These are phyloP conservation scores for Calonectria naviculata DNA, from an alignment of 2,329 filamentous ascomycete genomes.

Conservation along the genomic window DNA sequence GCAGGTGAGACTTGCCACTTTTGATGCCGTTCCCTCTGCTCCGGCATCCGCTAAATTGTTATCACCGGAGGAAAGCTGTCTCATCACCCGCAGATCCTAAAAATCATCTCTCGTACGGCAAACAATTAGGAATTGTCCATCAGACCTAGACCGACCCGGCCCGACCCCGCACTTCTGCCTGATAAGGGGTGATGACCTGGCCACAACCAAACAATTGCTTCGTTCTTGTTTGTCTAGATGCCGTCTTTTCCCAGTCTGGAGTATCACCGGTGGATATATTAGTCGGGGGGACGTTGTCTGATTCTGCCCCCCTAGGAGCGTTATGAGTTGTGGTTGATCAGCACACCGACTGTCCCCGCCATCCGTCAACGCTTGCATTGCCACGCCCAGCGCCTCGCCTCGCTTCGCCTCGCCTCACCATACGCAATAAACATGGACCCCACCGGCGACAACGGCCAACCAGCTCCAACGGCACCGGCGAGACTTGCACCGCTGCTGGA, in stretches of 20 bases:
- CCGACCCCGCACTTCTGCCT: conserved; percentile 6
- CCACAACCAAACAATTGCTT: background rate
- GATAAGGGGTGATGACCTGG: background rate
- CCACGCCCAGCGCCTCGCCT: background rate
- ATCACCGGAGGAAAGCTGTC: too few relatives aligned
- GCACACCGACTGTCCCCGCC: background rate
- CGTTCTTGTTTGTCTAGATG: background rate
- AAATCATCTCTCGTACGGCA: too few relatives aligned
- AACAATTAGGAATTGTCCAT: background rate
- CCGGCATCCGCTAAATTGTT: too few relatives aligned
- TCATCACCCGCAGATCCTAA: background rate
- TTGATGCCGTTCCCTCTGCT: background rate
- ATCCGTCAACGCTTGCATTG: background rate
- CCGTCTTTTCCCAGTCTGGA: background rate
- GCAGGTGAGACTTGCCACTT: background rate
- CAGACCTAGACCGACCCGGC: background rate
- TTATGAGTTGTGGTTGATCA: background rate
- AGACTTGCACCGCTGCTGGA: background rate
- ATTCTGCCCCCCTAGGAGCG: too few relatives aligned
- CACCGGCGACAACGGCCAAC: background rate
- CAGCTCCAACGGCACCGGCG: background rate
- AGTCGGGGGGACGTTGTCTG: too few relatives aligned
- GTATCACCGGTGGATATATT: background rate
- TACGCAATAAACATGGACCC: background rate
- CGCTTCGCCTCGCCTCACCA: background rate